Conservation (phyloP, 306 rosid genomes). For the Cercis canadensis region DNA sequence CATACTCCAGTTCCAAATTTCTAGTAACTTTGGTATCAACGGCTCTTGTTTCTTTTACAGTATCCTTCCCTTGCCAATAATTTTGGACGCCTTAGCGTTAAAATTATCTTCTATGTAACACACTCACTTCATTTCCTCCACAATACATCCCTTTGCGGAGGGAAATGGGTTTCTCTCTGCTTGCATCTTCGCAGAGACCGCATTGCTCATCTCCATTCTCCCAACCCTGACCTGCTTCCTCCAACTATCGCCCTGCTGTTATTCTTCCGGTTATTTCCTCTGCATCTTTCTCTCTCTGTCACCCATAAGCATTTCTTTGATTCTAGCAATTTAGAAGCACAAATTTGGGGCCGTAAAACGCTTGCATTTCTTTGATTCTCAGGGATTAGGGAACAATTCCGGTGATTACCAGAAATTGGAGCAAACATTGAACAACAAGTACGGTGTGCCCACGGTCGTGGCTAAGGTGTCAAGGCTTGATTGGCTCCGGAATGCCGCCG, state of each 20-base stretch:
- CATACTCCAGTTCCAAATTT: too few species aligned
- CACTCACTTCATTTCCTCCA: too few species aligned
- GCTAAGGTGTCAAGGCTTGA: constrained; percentile 81
- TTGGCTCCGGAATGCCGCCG: constrained; percentile 89
- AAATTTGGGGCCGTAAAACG: not conserved
- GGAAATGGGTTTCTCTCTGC: constrained; percentile 33
- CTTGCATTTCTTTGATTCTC: constrained; percentile 15
- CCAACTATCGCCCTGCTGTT: constrained; percentile 62
- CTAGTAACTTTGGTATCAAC: too few species aligned
- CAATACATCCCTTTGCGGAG: constrained; percentile 19
- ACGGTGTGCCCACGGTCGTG: constrained; percentile 67
- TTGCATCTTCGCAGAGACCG: constrained; percentile 14
- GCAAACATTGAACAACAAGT: constrained; percentile 50
- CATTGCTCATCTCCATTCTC: constrained; percentile 28
- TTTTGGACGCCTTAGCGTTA: too few species aligned
- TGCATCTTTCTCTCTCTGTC: not conserved
- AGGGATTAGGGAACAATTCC: constrained; percentile 92
- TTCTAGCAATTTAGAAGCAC: not conserved
- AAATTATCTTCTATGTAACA: too few species aligned
- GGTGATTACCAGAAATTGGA: constrained; percentile 67
- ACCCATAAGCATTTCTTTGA: not conserved
- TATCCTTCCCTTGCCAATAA: too few species aligned
- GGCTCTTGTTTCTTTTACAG: too few species aligned
- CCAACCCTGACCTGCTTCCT: constrained; percentile 6
- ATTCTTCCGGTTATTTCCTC: constrained; percentile 65